Base-by-base conservation (phyloP, 2,329 filamentous ascomycete genomes). In the Helminthosporium solani region DNA sequence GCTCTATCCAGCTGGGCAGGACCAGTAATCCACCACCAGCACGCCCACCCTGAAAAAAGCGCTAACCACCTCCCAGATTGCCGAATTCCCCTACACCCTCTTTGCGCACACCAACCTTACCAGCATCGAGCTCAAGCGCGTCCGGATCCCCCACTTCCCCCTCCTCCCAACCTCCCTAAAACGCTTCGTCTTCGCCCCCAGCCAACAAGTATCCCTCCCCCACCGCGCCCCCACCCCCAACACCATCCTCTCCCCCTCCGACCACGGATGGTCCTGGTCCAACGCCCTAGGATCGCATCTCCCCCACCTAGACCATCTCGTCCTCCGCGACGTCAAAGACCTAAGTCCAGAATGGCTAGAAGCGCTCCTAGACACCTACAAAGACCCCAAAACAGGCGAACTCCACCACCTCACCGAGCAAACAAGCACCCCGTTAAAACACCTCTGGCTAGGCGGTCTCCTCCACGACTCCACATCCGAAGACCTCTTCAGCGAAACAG, bases 281-380 rank as follows among this genome's bases (percentile, higher is more conserved):
- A 34, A 44, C 34, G 35, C 30, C 8, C 31, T 33, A 28, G 2
- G 2, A 8, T 50, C 53, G 7, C 44, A 34, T 14, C 33, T 57
- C 7, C 52, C 51, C 1, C 25, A 49, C 2, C 52, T 66, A 6
- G 56, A 46, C 2, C 52, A 63, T 42, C 53, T 66, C 7, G 48
- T 25, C 5, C 38, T 65, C 2, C 38, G 40, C 2, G 52, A 56
- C 5, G 47, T 58, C 15, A 14, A 39, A 14, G 16, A 28, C 4
- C 34, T 63, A 3, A 21, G 7, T n/a, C 20, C 48, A 0, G 9
- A 36, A 1, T 43, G 42, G 9, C 36, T 64, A n/a, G 14, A 48
- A 3, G 11, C 34, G 0, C 41, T 64, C 0, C 52, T 64, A 3
- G 58, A 63, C 18, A 11, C 19, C 1, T 25, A 34, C 14, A 14